phyloP scores from a whole-genome alignment of 495 filamentous ascomycete species.

The Staphylotrichum longicolle region DNA sequence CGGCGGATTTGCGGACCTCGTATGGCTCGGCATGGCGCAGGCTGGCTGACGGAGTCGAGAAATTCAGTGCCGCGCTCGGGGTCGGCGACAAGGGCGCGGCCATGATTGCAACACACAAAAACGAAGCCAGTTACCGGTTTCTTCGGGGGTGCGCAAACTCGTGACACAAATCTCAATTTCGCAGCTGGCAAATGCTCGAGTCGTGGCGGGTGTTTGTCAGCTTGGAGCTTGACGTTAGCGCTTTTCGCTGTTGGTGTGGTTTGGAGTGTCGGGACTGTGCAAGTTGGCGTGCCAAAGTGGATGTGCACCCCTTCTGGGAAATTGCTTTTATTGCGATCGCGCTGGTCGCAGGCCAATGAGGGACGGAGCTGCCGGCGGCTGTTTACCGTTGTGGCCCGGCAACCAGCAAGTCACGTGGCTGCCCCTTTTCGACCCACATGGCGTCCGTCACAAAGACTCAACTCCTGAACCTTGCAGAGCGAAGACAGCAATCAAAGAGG shows the following conservation, averaged over 20 bases:
- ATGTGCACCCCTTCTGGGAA: conserved; percentile 18
- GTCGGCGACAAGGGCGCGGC: conserved; percentile 40
- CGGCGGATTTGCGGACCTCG: conserved; percentile 26
- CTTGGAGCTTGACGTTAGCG: background rate
- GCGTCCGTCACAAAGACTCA: no score
- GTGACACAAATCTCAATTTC: background rate
- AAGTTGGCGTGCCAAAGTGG: background rate
- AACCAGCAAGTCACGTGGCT: conserved; percentile 16
- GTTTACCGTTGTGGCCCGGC: conserved; percentile 32
- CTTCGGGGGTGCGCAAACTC: background rate
- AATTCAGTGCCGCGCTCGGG: conserved; percentile 38
- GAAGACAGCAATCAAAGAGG: no score
- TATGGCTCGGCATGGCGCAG: conserved; percentile 27
- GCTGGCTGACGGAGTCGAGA: conserved; percentile 33
- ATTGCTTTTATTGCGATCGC: conserved; percentile 24
- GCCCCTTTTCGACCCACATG: background rate
- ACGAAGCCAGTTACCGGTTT: background rate
- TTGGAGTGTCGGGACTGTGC: background rate
- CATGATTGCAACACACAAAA: conserved; percentile 22
- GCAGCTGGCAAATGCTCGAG: background rate
- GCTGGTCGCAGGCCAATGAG: conserved; percentile 15
- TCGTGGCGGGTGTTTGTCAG: conserved; percentile 3
- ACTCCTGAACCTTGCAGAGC: no score
- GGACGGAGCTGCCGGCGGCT: conserved; percentile 4
- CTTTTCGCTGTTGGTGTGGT: background rate